Evolutionary conservation across 1,139 yeast species (phyloP), one percentile per base, ranked within the genome.

Genomic region (Meyerozyma guilliermondii): DNA sequence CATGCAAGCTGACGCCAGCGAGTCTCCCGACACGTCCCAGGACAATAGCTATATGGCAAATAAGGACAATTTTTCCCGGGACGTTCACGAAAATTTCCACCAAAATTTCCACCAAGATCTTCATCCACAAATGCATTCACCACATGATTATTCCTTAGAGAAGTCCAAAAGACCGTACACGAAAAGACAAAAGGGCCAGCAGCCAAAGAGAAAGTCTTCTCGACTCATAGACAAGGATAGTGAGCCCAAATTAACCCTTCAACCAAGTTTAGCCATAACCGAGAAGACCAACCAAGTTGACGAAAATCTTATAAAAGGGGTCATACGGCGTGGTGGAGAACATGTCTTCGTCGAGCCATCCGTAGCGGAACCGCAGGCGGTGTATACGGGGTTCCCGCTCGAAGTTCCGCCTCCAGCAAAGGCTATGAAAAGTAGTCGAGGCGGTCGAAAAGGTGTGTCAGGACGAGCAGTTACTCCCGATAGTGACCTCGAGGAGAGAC

Each of bases 331-430:
- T 33, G 53, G 56, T 39, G 53, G 51, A 6, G 36, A 41, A 18
- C 51, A 47, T 35, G 45, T 41, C 18, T 72, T 83, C 65, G 59
- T 65, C 11, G 92, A 85, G 55, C 91, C 92, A 0, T 71, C 69
- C 8, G 59, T 74, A 29, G 76, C 81, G 0, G 69, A 66, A 18
- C 79, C 82, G 0, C 58, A 57, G 14, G 77, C 83, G 3, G 65
- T 69, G 22, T 76, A 77, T 39, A 81, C 89, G 0, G 95, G 95
- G 1, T 68, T 76, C 34, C 83, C 91, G 3, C 60, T 86, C 41
- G 88, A 80, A 47, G 69, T 77, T 4, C 66, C 69, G 4, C 95
- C 95, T 6, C 76, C 77, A 7, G 56, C 68, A 0, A 80, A 75
- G 50, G 73, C 74, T 18, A 51, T 50, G 11, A 60, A 52, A 46